Evolutionary conservation across 192 early-diverging fungal species (phyloP), one percentile per base, ranked within the genome.

Genomic region (Coemansia sp.): DNA sequence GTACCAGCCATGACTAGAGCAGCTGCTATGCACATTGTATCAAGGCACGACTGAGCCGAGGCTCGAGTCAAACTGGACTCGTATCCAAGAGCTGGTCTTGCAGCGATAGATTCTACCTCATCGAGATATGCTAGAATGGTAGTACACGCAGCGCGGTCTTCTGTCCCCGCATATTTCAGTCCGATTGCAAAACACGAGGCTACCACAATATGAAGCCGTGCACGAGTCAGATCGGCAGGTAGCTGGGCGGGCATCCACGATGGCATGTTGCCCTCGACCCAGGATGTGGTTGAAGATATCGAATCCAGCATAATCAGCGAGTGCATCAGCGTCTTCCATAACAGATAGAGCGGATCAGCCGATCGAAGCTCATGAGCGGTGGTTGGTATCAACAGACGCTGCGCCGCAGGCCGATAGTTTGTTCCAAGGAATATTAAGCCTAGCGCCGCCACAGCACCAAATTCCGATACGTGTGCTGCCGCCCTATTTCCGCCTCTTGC

Each of bases 341-440:
- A 58, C 10, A 97, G 53, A 6, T 83, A 45, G 47, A 94, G 89
- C 2, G 88, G 87, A 9, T 85, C 81, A 7, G 86, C 60, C 19
- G 79, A 81, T n/a, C 89, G 82, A 20, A 97, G 56, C 18, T 83
- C 58, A 19, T 64, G 72, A 2, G 34, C 29, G 0, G 83, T 81
- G 24, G 63, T 58, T 5, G 90, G 89, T 1, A 90, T 48, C 19
- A 56, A 55, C 23, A 97, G 70, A 13, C 80, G 79, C 4, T 80
- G 58, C 0, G 92, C 91, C 0, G 90, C 74, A 14, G 64, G 48
- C 5, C 36, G 24, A 50, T 92, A 84, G 60, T 87, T 82, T 14
- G 91, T 87, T 33, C 87, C 90, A 29, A 97, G 69, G 53, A 85
- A 94, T 59, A 88, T 85, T 17, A 97, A 69, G 0, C 84, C 91